Evolutionary conservation across 768 basidiomycete genomes (phyloP).

Genomic region (Leccinum obscurum): DNA sequence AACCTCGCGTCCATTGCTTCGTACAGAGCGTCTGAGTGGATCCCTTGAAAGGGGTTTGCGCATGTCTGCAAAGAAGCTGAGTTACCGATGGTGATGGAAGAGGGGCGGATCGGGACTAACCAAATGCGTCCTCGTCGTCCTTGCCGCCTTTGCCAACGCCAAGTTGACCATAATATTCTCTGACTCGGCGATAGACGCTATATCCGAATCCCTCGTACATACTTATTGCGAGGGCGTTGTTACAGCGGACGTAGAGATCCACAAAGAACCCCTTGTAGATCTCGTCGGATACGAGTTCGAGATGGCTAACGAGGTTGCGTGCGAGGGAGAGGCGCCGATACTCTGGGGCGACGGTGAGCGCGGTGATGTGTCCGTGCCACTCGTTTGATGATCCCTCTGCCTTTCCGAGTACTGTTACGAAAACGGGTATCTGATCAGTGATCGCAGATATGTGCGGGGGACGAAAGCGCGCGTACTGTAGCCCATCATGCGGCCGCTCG

Average conservation of each 20-base stretch:
- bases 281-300: conserved; percentile 84
- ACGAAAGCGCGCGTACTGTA: conserved; percentile 62
- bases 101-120: conserved; percentile 46
- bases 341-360: conserved; percentile 90
- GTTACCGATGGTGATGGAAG: neutral
- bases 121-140: conserved; percentile 90
- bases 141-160: conserved; percentile 73
- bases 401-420: conserved; percentile 80
- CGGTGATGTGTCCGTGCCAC: conserved; percentile 95
- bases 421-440: conserved; percentile 1
- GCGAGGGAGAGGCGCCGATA: conserved; percentile 89
- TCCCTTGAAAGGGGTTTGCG: conserved; percentile 73
- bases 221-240: conserved; percentile 77
- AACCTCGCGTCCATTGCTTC: conserved; percentile 71
- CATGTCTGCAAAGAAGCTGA: conserved; percentile 47
- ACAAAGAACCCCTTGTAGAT: conserved; percentile 87
- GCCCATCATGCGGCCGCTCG: conserved; percentile 85
- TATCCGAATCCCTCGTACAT: conserved; percentile 96
- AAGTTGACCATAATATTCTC: conserved; percentile 85
- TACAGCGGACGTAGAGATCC: conserved; percentile 93
- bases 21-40: conserved; percentile 58
- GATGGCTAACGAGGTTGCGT: conserved; percentile 78
- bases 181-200: conserved; percentile 86
- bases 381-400: conserved; percentile 76
- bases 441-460: conserved; percentile 8